These are phyloP conservation scores for Globisporangium cystogenes DNA, from an alignment of 352 stramenopile species.

Conservation along the genomic window DNA sequence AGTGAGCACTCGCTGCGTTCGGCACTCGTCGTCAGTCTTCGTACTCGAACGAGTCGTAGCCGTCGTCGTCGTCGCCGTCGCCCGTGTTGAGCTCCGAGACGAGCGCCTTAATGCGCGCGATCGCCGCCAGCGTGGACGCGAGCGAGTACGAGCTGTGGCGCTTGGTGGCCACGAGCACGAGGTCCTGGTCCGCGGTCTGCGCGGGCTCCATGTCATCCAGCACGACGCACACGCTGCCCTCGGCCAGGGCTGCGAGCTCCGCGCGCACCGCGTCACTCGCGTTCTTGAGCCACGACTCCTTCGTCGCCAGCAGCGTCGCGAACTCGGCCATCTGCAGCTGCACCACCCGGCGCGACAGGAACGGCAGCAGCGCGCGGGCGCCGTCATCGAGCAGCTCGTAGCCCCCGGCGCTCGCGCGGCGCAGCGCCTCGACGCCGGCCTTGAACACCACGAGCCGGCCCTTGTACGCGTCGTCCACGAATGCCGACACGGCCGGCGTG, in stretches of 20 bases:
- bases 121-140: conserved; percentile 43
- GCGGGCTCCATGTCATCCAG: conserved; percentile 79
- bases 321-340: conserved; percentile 66
- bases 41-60: conserved; percentile 78
- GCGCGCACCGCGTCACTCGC: conserved; percentile 46
- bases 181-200: conserved; percentile 67
- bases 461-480: conserved; percentile 30
- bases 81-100: conserved; percentile 62
- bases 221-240: conserved; percentile 61
- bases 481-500: conserved; percentile 36
- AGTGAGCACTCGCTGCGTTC: too few relatives aligned
- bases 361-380: conserved; percentile 44
- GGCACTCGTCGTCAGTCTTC: too few relatives aligned
- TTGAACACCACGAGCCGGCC: conserved; percentile 57
- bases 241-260: conserved; percentile 39
- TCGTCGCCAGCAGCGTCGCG: conserved; percentile 44
- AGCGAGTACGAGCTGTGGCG: conserved; percentile 79
- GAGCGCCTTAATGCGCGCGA: conserved; percentile 66
- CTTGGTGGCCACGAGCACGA: conserved; percentile 56
- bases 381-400: conserved; percentile 68
- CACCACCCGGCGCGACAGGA: conserved; percentile 42
- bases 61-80: conserved; percentile 48
- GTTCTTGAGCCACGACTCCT: conserved; percentile 77
- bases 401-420: conserved; percentile 17
- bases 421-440: conserved; percentile 50